A percentile compares a stretch with the other conserved stretches of the same genome.
These are phyloP conservation scores for Cytidiella melzeri DNA, from an alignment of 768 basidiomycete species.

Conservation along the genomic window DNA sequence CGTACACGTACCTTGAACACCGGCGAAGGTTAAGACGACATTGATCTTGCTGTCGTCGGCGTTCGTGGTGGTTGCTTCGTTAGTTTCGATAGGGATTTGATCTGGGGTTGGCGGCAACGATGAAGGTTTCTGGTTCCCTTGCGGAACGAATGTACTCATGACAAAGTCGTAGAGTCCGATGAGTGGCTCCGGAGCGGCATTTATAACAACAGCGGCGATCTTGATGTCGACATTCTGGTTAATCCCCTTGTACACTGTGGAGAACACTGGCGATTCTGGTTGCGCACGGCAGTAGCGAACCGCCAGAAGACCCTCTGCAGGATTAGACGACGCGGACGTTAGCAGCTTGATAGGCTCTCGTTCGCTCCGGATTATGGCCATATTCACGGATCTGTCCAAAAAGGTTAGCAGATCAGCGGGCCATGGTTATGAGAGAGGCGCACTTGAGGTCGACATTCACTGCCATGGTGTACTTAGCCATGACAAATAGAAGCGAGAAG, in stretches of 20 bases:
- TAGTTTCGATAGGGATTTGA: not conserved
- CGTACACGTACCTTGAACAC: constrained; percentile 60
- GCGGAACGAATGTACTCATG: constrained; percentile 90
- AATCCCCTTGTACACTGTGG: constrained; percentile 70
- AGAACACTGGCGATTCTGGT: constrained; percentile 80
- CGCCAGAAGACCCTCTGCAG: constrained; percentile 60
- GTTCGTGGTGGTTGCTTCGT: constrained; percentile 1
- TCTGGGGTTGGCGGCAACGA: not conserved
- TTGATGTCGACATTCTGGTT: constrained; percentile 85
- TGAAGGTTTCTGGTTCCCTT: not conserved
- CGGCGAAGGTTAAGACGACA: constrained; percentile 76
- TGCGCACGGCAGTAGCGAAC: constrained; percentile 79
- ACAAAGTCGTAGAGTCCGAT: constrained; percentile 92
- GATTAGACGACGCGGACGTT: constrained; percentile 46
- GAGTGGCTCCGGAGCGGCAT: constrained; percentile 85
- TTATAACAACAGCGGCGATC: constrained; percentile 87
- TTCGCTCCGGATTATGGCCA: constrained; percentile 62
- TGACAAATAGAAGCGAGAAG: constrained; percentile 68
- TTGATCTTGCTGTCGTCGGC: constrained; percentile 51
- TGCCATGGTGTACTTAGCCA: constrained; percentile 81
- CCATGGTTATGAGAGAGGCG: constrained; percentile 8
- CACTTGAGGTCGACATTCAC: constrained; percentile 80
- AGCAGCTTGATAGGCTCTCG: constrained; percentile 54
- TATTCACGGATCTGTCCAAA: constrained; percentile 56
- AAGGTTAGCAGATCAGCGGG: not conserved